Evolutionary conservation across 2,329 filamentous ascomycete genomes (phyloP), one percentile per base, ranked within the genome.

Genomic region (Diaporthe longicolla): DNA sequence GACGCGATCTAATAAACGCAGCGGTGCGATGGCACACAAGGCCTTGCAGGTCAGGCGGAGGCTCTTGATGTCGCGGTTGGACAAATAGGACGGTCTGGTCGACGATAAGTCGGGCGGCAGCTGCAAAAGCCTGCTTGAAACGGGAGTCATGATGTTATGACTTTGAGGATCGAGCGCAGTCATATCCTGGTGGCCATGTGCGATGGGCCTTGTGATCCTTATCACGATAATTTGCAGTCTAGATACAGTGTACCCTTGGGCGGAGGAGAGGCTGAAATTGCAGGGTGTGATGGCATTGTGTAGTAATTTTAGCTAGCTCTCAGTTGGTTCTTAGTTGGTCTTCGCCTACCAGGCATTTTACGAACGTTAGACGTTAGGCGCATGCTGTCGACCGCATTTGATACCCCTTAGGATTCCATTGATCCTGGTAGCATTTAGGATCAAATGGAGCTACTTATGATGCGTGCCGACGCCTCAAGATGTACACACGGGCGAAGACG

Each of bases 1-100:
- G 40, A 72, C 55, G 19, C 70, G 70, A 9, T 65, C 58, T 8
- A 72, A 37, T 8, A 72, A 37, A n/a, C 45, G 55, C 48, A 55
- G 48, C 10, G 13, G 32, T 40, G 65, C 24, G 17, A 40, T 43
- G n/a, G 48, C 48, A 52, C 48, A 54, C 32, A 69, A 35, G 40
- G n/a, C 48, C 15, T 37, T 54, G 58, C 70, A 72, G 8, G 55
- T 65, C 43, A 72, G 57, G 13, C 70, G 58, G 9, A 72, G 58
- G 29, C 37, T 63, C 58, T 72, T 72, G 19, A 72, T 63, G 45
- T 61, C 58, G 43, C 24, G 29, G 43, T 65, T 72, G 45, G 55
- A 2, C 19, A 72, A 48, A 29, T 61, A 61, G n/a, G 24, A 17
- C 10, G 26, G 19, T 26, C 65, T 72, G n/a, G 40, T n/a, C 48